Conservation (phyloP, 2,329 filamentous ascomycete species). For the Penicillium sumatraense region DNA sequence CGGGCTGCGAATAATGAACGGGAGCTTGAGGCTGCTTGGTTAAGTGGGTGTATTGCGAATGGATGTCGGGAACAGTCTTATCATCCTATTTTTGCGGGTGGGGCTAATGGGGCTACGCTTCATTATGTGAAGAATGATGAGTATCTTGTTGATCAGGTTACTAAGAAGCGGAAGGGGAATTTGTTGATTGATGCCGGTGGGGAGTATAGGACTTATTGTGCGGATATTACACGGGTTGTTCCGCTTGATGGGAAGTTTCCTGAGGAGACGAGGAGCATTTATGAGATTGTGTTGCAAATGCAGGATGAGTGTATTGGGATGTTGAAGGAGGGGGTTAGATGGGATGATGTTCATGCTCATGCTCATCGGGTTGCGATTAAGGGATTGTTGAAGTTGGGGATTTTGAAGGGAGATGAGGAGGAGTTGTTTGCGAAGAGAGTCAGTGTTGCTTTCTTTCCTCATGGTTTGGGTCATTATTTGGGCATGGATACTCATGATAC, state of each 20-base stretch:
- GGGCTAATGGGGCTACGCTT: constrained; percentile 79
- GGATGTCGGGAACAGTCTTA: constrained; percentile 83
- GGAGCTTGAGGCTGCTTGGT: constrained; percentile 79
- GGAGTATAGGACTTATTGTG: constrained; percentile 84
- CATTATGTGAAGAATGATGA: constrained; percentile 86
- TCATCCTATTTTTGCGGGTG: constrained; percentile 83
- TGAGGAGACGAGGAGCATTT: constrained; percentile 71
- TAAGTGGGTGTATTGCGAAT: constrained; percentile 70
- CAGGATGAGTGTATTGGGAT: constrained; percentile 73
- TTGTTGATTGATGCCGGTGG: constrained; percentile 86
- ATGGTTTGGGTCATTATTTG: constrained; percentile 87
- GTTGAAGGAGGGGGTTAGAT: constrained; percentile 71
- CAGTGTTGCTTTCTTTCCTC: constrained; percentile 89
- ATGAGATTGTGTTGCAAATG: constrained; percentile 80
- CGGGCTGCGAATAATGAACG: constrained; percentile 73
- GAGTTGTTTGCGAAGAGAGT: constrained; percentile 79
- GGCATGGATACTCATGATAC: constrained; percentile 93
- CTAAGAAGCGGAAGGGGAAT: constrained; percentile 61
- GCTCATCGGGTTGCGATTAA: constrained; percentile 74
- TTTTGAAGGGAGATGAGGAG: constrained; percentile 67
- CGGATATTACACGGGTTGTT: constrained; percentile 87
- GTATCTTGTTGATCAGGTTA: constrained; percentile 59
- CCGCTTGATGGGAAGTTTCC: constrained; percentile 75
- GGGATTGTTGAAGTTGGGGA: constrained; percentile 71
- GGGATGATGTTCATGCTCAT: constrained; percentile 72